These are phyloP conservation scores for Sclerospora graminicola DNA, from an alignment of 352 stramenopile genomes.

Conservation along the genomic window DNA sequence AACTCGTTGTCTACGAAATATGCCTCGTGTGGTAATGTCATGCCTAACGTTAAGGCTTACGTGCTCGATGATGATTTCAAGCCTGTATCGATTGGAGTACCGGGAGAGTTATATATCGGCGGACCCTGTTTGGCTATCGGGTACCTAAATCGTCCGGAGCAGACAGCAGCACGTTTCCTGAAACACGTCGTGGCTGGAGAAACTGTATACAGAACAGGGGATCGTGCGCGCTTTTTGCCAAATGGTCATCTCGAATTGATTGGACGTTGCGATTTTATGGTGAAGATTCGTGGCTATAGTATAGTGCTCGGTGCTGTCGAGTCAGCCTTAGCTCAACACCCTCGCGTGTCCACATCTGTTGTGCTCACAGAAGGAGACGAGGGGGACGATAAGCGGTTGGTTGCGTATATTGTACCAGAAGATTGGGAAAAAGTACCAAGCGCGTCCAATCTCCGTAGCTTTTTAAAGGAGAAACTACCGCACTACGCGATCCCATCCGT, in stretches of 20 bases:
- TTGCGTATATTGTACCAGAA: constrained; percentile 87
- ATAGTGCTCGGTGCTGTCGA: constrained; percentile 89
- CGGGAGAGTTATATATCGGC: constrained; percentile 79
- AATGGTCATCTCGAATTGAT: constrained; percentile 89
- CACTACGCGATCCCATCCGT: constrained; percentile 79
- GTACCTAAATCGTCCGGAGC: constrained; percentile 72
- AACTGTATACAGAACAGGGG: constrained; percentile 88
- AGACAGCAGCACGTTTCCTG: constrained; percentile 73
- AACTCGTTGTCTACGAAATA: constrained; percentile 76
- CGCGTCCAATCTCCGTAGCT: constrained; percentile 47
- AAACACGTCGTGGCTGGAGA: constrained; percentile 49
- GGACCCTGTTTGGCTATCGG: constrained; percentile 78
- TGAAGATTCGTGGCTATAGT: constrained; percentile 93
- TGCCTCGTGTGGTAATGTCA: constrained; percentile 78
- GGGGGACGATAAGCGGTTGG: constrained; percentile 84
- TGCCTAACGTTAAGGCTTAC: constrained; percentile 72
- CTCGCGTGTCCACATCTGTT: constrained; percentile 76
- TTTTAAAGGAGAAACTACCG: constrained; percentile 65
- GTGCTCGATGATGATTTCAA: constrained; percentile 70
- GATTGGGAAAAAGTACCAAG: constrained; percentile 58
- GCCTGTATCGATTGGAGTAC: constrained; percentile 50
- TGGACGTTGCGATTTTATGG: constrained; percentile 91
- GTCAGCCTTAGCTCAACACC: constrained; percentile 80
- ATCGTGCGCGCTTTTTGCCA: constrained; percentile 84
- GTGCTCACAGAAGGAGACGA: constrained; percentile 85